phyloP scores from a whole-genome alignment of 306 rosid species.

The barrel medic (Medicago truncatula) region MtrunA17r5.0-ANR NC_053046.1:29672501-29673000 shows the following conservation, averaged over 20 bases:
- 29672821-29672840: not conserved
- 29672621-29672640: constrained; percentile 69
- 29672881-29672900: constrained; percentile 10
- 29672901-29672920: not conserved
- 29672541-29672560: constrained; percentile 23
- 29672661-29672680: constrained; percentile 98
- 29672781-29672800: constrained; percentile 30
- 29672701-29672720: constrained; percentile 83
- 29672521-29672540: not conserved
- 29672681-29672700: constrained; percentile 86
- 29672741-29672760: constrained; percentile 24
- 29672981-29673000: too few relatives aligned
- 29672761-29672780: constrained; percentile 15
- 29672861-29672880: constrained; percentile 26
- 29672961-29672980: too few relatives aligned
- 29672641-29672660: constrained; percentile 80
- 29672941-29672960: not conserved
- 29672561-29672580: constrained; percentile 27
- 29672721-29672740: constrained; percentile 34
- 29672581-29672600: constrained; percentile 25
- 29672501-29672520: not conserved
- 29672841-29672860: not conserved
- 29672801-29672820: constrained; percentile 19
- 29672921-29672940: not conserved
- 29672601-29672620: constrained; percentile 39